Base-by-base conservation (phyloP, 2,329 filamentous ascomycete genomes). In the Fusarium longipes region DNA sequence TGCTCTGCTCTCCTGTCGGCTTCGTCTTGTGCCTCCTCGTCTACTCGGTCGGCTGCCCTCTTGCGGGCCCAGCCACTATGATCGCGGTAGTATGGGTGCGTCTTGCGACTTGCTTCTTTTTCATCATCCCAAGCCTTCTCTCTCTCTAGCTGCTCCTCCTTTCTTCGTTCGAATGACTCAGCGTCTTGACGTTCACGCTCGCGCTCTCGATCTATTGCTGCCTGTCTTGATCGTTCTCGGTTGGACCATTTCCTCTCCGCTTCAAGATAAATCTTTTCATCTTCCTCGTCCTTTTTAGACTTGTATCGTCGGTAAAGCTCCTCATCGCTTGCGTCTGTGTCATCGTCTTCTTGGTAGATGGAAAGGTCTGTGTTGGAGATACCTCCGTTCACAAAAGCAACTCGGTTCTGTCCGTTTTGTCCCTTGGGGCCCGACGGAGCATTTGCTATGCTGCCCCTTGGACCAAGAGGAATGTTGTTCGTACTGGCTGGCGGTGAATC, bases 181-280 rank as follows among this genome's bases (percentile, higher is more conserved):
- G 87, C 86, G 70, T 97, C 92, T 48, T 92, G 89, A 64, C 88
- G 88, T 74, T 97, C 93, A 12, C 93, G 89, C 27, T 91, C 91
- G 71, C 88, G 89, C 75, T 97, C 94, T 60, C 96, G 89, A 70
- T 97, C 91, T 22, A 97, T 82, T 0, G 96, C 95, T 6, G 93
- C 92, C 15, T 92, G 91, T 38, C 93, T 87, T 62, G 91, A 91
- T 53, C 91, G 88, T 77, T 99, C 96, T 42, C 94, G 89, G 76
- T 96, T 97, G 25, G 93, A 83, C 95, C 95, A 98, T 65, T 93
- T 90, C 29, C 93, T 89, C 76, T 97, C 93, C 40, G 94, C 91
- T 71, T 97, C 94, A 0, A 91, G 83, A 75, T 93, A 97, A 44
- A 88, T 82, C 74, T 94, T 93, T 45, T 97, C 92, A 0, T 89